phyloP scores from a whole-genome alignment of 1,284 basidiomycete species.

The Omphalotus olearius region DNA sequence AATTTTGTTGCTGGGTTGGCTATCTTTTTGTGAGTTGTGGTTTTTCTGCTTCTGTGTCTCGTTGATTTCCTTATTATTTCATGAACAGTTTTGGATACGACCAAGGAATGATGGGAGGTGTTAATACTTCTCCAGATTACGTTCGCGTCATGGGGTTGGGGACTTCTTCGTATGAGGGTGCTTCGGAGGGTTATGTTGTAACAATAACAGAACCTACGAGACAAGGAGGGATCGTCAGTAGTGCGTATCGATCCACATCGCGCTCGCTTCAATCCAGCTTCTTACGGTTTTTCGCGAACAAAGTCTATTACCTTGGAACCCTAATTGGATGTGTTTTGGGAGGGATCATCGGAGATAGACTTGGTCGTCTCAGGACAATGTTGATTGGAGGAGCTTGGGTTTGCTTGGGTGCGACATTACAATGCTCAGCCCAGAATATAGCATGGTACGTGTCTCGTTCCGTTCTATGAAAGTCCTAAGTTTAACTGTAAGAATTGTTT shows the following conservation, averaged over 20 bases:
- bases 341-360: slow-evolving; percentile 30
- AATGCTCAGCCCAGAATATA: slow-evolving; percentile 46
- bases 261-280: not conserved
- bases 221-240: slow-evolving; percentile 50
- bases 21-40: slow-evolving; percentile 40
- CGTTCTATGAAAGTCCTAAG: not conserved
- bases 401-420: slow-evolving; percentile 43
- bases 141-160: slow-evolving; percentile 40
- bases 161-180: slow-evolving; percentile 36
- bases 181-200: slow-evolving; percentile 41
- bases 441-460: slow-evolving; percentile 31
- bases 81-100: slow-evolving; percentile 45
- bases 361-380: slow-evolving; percentile 46
- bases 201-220: slow-evolving; percentile 46
- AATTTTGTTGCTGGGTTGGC: slow-evolving; percentile 41
- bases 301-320: slow-evolving; percentile 45
- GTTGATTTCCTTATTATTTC: not conserved
- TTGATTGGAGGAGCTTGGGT: slow-evolving; percentile 38
- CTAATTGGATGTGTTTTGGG: slow-evolving; percentile 46
- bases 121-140: slow-evolving; percentile 46
- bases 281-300: not conserved
- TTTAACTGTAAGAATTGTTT: not conserved
- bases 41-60: not conserved
- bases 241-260: slow-evolving; percentile 17
- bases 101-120: slow-evolving; percentile 55